Conservation (phyloP, 2,329 filamentous ascomycete genomes). For the Aspergillus fijiensis region DNA sequence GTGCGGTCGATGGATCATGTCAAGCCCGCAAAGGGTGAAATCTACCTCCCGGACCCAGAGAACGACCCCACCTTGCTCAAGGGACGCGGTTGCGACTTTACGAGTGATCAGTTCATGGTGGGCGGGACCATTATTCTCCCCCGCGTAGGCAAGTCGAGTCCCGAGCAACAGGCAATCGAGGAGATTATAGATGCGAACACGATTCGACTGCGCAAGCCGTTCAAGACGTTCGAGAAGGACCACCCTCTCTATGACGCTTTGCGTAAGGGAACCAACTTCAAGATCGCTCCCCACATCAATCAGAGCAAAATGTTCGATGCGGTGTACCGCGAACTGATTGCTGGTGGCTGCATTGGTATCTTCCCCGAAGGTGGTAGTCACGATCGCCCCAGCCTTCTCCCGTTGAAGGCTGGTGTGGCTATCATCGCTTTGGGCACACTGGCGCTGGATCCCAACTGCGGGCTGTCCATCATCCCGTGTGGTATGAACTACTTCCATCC, state of each 20-base stretch:
- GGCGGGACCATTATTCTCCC: constrained; percentile 87
- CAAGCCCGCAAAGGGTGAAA: constrained; percentile 72
- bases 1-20: constrained; percentile 86
- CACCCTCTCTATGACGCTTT: constrained; percentile 80
- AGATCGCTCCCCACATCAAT: constrained; percentile 88
- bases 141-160: constrained; percentile 74
- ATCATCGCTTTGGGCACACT: constrained; percentile 95
- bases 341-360: constrained; percentile 88
- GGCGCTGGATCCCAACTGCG: constrained; percentile 79
- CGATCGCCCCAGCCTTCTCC: constrained; percentile 85
- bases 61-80: constrained; percentile 79
- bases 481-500: constrained; percentile 99
- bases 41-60: constrained; percentile 87
- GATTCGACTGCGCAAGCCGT: constrained; percentile 80
- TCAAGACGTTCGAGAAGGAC: constrained; percentile 65
- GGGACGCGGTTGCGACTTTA: constrained; percentile 77
- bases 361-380: constrained; percentile 97
- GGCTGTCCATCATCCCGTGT: constrained; percentile 90
- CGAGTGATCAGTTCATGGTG: constrained; percentile 65
- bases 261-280: constrained; percentile 73
- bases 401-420: constrained; percentile 92
- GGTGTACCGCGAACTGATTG: constrained; percentile 79
- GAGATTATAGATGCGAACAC: constrained; percentile 79
- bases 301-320: constrained; percentile 92
- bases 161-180: constrained; percentile 71